Percentiles rank a stretch among this genome's conserved stretches.
phyloP scores from a whole-genome alignment of 805 yeast genomes.

The Candida arabinofermentans region DNA sequence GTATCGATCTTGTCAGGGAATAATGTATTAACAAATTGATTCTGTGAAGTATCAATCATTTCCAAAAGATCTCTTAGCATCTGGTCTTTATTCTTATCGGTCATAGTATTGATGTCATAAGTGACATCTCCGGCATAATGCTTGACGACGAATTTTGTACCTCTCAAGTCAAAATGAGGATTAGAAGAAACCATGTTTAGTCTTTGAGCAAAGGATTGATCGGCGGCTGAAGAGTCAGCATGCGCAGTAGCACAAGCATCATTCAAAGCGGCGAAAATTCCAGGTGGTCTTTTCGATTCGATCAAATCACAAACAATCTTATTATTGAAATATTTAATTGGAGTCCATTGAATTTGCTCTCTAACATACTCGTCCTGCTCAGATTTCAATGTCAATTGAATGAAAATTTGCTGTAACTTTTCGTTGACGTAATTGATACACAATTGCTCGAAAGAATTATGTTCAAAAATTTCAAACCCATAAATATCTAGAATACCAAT shows the following conservation, averaged over 20 bases:
- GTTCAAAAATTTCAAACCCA: slow-evolving; percentile 94
- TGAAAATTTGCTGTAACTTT: slow-evolving; percentile 93
- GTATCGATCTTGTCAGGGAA: slow-evolving; percentile 66
- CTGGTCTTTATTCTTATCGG: slow-evolving; percentile 96
- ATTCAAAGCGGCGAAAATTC: slow-evolving; percentile 91
- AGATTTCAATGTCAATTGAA: slow-evolving; percentile 90
- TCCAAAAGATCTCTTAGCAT: slow-evolving; percentile 85
- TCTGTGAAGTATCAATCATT: slow-evolving; percentile 66
- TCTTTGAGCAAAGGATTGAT: slow-evolving; percentile 91
- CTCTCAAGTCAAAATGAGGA: slow-evolving; percentile 85
- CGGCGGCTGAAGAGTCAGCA: slow-evolving; percentile 95
- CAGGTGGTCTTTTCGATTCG: slow-evolving; percentile 93
- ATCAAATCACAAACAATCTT: slow-evolving; percentile 95
- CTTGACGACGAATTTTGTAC: slow-evolving; percentile 81
- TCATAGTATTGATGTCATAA: slow-evolving; percentile 83
- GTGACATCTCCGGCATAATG: slow-evolving; percentile 99
- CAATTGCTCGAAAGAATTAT: slow-evolving; percentile 90
- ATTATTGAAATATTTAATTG: slow-evolving; percentile 93
- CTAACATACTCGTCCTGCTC: slow-evolving; percentile 97
- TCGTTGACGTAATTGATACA: slow-evolving; percentile 96
- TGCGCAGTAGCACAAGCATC: slow-evolving; percentile 98
- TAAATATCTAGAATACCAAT: slow-evolving; percentile 94
- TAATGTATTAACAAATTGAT: slow-evolving; percentile 52
- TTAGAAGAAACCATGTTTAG: slow-evolving; percentile 77
- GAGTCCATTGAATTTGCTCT: slow-evolving; percentile 96